Percentiles rank a stretch among this genome's conserved stretches.
These are phyloP conservation scores for Penicillium occitanis DNA, from an alignment of 2,329 filamentous ascomycete species.

Conservation along the genomic window DNA sequence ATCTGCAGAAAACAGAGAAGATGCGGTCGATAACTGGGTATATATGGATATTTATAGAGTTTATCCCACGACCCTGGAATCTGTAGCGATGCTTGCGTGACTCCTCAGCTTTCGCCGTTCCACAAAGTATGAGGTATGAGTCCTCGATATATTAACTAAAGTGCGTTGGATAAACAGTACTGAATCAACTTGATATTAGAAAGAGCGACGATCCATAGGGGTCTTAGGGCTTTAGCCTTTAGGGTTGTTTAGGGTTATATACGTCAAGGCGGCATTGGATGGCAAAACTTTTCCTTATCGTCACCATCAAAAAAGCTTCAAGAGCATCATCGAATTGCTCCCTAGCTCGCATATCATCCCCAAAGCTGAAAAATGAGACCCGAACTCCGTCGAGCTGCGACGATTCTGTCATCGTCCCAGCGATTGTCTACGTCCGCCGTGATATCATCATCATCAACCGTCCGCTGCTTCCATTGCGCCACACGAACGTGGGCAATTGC, in stretches of 20 bases:
- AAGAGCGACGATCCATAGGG: background rate
- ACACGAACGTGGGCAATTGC: constrained; percentile 52
- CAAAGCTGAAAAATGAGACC: background rate
- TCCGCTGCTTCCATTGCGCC: constrained; percentile 38
- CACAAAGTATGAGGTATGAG: background rate
- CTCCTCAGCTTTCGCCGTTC: background rate
- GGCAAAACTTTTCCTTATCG: constrained; percentile 8
- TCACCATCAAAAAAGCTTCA: constrained; percentile 9
- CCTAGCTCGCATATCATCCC: background rate
- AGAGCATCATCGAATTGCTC: background rate
- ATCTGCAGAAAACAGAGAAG: no score
- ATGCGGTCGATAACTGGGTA: no score
- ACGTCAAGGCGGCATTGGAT: background rate
- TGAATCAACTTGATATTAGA: background rate
- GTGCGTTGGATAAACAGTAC: background rate
- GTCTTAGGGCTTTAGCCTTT: constrained; percentile 3
- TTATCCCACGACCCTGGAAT: no score
- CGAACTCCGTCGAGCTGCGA: background rate
- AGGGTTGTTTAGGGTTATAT: background rate
- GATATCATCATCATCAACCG: constrained; percentile 14
- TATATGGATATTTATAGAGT: no score
- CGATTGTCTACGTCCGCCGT: background rate
- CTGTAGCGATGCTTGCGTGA: background rate
- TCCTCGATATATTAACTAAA: background rate
- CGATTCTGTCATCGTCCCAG: background rate